Conservation (phyloP, 352 stramenopile genomes). For the Pythium phragmiticola region DNA sequence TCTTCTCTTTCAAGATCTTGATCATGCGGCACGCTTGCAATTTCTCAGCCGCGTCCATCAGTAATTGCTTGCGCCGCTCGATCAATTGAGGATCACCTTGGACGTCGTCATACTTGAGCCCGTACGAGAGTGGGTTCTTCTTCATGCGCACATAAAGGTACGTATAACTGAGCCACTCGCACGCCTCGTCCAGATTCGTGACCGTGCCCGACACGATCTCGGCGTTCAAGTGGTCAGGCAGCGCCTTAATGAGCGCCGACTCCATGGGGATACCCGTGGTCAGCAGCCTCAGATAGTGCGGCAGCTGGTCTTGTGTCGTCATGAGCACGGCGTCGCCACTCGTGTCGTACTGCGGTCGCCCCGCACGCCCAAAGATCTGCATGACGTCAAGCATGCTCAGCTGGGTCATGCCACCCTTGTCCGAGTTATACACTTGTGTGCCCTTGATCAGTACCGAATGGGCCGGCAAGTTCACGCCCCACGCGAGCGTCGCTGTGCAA, state of each 20-base stretch:
- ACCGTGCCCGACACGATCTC: constrained; percentile 99
- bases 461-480: constrained; percentile 98
- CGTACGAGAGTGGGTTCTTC: constrained; percentile 98
- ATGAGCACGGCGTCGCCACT: constrained; percentile 98
- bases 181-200: constrained; percentile 95
- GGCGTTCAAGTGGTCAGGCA: constrained; percentile 99
- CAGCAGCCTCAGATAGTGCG: constrained; percentile 95
- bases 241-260: constrained; percentile 96
- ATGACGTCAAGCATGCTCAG: constrained; percentile 99
- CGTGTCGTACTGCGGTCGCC: constrained; percentile 99
- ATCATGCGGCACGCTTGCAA: constrained; percentile 81
- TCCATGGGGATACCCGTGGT: constrained; percentile 97
- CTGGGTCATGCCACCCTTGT: constrained; percentile 97
- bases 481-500: constrained; percentile 99
- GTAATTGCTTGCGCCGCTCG: constrained; percentile 54
- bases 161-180: constrained; percentile 97
- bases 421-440: constrained; percentile 99
- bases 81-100: constrained; percentile 90
- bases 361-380: constrained; percentile 99
- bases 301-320: constrained; percentile 92
- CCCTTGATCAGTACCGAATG: constrained; percentile 99
- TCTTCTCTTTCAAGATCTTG: constrained; percentile 71
- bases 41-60: constrained; percentile 78
- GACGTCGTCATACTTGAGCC: constrained; percentile 93
- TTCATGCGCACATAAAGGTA: constrained; percentile 99